Base-by-base conservation (phyloP, 371 early-diverging fungal genomes). In the Gilbertella persicaria region DNA sequence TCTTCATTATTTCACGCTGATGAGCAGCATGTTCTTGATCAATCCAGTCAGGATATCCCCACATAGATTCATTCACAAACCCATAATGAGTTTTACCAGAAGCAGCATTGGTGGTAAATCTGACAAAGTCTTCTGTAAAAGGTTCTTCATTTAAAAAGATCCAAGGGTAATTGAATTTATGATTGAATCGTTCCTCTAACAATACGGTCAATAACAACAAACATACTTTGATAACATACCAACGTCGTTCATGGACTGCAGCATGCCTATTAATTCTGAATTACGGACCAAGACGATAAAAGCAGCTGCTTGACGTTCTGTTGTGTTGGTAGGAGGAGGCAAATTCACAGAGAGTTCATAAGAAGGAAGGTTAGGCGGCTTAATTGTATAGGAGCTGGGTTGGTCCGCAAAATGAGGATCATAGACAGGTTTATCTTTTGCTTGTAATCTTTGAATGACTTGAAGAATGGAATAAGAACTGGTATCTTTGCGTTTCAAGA, bases 41-140 rank as follows among this genome's bases (percentile, higher is more conserved):
- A 62, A 97, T 90, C 83, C 86, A 91, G 5, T 49, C 49, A 1
- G 98, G 97, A 54, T 87, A 84, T 13, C 84, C 78, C 96, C 97
- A 97, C 69, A 87, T 82, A 20, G 87, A 87, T 17, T 68, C 47
- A 67, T 76, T 39, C 42, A 78, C 73, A 19, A 64, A 37, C 0
- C 71, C 78, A 57, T 74, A 74, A n/a, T 60, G 57, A 25, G 80
- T 83, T 37, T 87, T 65, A 1, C 80, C 80, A 6, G 64, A 71
- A 8, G 82, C 83, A 19, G 70, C 56, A 20, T 59, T 37, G n/a
- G 64, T 55, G 24, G 84, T 74, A 1, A 50, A 57, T 21, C 38
- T 17, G 23, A 70, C 78, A 57, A 85, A 85, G 47, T 83, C 71
- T 25, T 80, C 63, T 2, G 83, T 70, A 37, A 95, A 97, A 0